Evolutionary conservation across 2,329 filamentous ascomycete genomes (phyloP), one percentile per base, ranked within the genome.

Genomic region (Scedosporium minutisporum): DNA sequence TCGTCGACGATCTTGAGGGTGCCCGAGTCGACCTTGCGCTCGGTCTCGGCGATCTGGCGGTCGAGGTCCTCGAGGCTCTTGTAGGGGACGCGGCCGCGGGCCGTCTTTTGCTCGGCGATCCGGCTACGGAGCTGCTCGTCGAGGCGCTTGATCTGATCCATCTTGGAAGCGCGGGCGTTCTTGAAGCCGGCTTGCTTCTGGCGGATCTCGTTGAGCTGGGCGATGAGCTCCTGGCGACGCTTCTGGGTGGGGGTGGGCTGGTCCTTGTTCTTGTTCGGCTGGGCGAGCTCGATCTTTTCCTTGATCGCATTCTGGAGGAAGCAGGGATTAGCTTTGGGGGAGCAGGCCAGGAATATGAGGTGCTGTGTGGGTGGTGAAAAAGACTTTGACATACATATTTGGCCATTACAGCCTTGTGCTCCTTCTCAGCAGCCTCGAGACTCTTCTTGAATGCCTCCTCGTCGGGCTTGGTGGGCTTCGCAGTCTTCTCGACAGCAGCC

Each of bases 1-100:
- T 97, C 95, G 70, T 99, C 95, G 10, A 97, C 95, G 60, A 99
- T 81, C 79, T 93, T 96, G 89, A 99, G 93, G 74, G 84, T 89
- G 67, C 93, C 93, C 42, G 87, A 84, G 74, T 96, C 90, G 69
- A 97, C 92, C 74, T 93, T 85, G 76, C 88, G 88, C 68, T 96
- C 90, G 62, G 97, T 86, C 61, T 82, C 81, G 64, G 85, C 83
- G 69, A 97, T 95, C 76, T 95, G 86, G 66, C 82, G 82, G 74
- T 97, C 91, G 67, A 99, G 80, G 66, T 97, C 95, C 63, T 96
- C 93, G 62, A 86, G 84, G 69, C 81, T 91, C 84, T 95, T 96
- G 85, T 88, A 97, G 61, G 86, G 80, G 65, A 96, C 83, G 74
- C 91, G 90, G 76, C 85, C 84, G 70, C 90, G 89, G 66, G 90